These are phyloP conservation scores for Aspergillus sclerotialis DNA, from an alignment of 2,329 filamentous ascomycete genomes.

Conservation along the genomic window DNA sequence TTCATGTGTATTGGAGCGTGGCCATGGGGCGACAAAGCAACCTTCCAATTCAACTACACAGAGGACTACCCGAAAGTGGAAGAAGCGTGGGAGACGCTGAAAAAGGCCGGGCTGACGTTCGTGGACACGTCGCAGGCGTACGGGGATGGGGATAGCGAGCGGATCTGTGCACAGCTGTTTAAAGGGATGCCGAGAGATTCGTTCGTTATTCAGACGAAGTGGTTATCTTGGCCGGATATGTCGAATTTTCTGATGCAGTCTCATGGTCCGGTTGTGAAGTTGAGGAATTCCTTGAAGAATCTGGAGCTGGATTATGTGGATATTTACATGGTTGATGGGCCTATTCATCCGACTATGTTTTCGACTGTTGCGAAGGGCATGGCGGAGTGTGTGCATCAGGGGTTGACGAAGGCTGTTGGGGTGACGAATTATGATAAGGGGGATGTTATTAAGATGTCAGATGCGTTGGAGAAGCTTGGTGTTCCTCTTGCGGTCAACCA, in stretches of 20 bases:
- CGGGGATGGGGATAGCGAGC: constrained; percentile 36
- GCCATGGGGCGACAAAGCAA: constrained; percentile 24
- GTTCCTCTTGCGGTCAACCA: constrained; percentile 40
- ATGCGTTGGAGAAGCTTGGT: constrained; percentile 31
- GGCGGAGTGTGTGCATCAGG: constrained; percentile 37
- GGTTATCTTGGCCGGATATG: constrained; percentile 23
- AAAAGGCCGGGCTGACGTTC: constrained; percentile 33
- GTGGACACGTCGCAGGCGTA: constrained; percentile 41
- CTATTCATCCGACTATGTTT: constrained; percentile 34
- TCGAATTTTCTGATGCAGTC: constrained; percentile 26
- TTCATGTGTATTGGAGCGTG: constrained; percentile 22
- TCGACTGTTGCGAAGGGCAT: constrained; percentile 34
- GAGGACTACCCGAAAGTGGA: constrained; percentile 26
- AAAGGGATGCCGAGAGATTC: constrained; percentile 25
- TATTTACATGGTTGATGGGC: constrained; percentile 40
- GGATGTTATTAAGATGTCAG: constrained; percentile 37
- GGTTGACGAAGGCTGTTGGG: constrained; percentile 35
- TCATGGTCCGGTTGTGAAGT: constrained; percentile 27
- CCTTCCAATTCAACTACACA: constrained; percentile 27
- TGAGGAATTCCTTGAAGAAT: constrained; percentile 31
- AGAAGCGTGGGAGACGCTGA: constrained; percentile 33
- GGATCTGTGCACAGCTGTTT: constrained; percentile 36
- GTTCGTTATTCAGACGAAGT: constrained; percentile 39
- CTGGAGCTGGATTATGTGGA: constrained; percentile 37
- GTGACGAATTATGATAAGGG: constrained; percentile 39